phyloP scores from a whole-genome alignment of 1,139 yeast genomes.

The Geotrichum cucujoidarum region DNA sequence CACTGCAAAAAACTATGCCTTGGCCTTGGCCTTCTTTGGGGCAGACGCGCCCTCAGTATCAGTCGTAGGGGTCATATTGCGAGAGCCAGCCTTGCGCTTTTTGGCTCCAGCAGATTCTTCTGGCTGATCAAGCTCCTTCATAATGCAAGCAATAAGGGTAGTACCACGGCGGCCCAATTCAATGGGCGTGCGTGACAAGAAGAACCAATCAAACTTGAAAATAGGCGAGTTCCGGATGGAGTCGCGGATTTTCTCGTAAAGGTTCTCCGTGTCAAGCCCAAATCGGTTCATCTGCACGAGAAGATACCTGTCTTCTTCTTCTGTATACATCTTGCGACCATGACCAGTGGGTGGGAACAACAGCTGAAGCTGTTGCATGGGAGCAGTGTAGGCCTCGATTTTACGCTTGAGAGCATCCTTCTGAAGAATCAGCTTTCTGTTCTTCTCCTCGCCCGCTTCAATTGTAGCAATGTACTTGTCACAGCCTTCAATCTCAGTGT shows the following conservation, averaged over 20 bases:
- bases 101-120: not conserved
- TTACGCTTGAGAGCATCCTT: conserved; percentile 60
- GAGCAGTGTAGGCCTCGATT: conserved; percentile 58
- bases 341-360: conserved; percentile 81
- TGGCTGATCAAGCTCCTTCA: conserved; percentile 60
- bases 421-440: conserved; percentile 59
- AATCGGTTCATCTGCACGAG: conserved; percentile 66
- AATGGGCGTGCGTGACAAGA: conserved; percentile 75
- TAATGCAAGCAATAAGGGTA: conserved; percentile 70
- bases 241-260: conserved; percentile 71
- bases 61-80: conserved; percentile 4
- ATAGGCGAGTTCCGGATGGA: conserved; percentile 68
- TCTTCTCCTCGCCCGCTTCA: conserved; percentile 80
- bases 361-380: conserved; percentile 68
- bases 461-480: conserved; percentile 83
- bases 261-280: conserved; percentile 66
- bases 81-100: conserved; percentile 4
- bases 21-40: not conserved
- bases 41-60: not conserved
- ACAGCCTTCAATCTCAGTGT: conserved; percentile 70
- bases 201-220: conserved; percentile 86
- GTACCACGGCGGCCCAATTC: conserved; percentile 79
- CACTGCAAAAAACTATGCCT: too few relatives aligned
- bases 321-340: conserved; percentile 78
- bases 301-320: conserved; percentile 80